Evolutionary conservation across 116 monocot species (phyloP).

Genomic region (Zostera marina): DNA sequence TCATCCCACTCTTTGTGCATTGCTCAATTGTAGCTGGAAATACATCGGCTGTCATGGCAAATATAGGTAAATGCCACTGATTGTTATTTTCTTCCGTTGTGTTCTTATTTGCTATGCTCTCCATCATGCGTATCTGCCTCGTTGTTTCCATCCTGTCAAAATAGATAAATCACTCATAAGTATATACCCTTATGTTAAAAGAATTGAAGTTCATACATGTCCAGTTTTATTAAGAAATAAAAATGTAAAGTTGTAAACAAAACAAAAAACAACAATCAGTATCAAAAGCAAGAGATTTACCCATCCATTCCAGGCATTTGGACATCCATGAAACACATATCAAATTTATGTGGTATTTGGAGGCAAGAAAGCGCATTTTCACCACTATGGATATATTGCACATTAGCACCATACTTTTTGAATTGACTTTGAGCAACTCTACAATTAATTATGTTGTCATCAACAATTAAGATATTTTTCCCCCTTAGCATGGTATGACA

Average conservation of each 20-base stretch:
- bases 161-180: neutral
- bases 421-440: conserved; percentile 80
- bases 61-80: conserved; percentile 68
- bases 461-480: conserved; percentile 73
- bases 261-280: neutral
- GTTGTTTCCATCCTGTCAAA: conserved; percentile 72
- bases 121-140: conserved; percentile 65
- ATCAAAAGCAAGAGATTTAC: conserved; percentile 14
- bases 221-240: neutral
- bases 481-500: conserved; percentile 47
- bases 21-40: conserved; percentile 88
- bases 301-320: conserved; percentile 99
- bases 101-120: conserved; percentile 34
- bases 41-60: conserved; percentile 97
- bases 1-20: conserved; percentile 73
- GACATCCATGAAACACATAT: conserved; percentile 98
- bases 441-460: conserved; percentile 89
- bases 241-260: neutral
- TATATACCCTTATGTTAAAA: neutral
- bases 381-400: conserved; percentile 60
- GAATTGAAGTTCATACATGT: neutral
- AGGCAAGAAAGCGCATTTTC: conserved; percentile 62
- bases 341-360: conserved; percentile 67
- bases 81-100: conserved; percentile 18
- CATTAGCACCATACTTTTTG: conserved; percentile 93